Evolutionary conservation across 2,329 filamentous ascomycete genomes (phyloP).

Genomic region (Nothophoma quercina): DNA sequence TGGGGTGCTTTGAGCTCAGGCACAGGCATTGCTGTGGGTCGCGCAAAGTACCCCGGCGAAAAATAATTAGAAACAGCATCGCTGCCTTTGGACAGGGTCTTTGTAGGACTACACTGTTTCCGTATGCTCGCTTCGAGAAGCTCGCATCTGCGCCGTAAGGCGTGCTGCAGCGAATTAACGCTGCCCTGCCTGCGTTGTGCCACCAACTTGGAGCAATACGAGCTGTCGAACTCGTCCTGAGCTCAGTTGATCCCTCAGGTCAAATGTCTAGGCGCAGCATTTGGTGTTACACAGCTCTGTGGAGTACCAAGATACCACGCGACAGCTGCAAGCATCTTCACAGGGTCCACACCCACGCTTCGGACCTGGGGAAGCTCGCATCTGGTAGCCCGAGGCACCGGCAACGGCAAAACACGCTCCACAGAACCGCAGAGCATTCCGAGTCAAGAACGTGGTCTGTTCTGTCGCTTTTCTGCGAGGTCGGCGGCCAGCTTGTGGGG

Average conservation of each 20-base stretch:
- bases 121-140: slow-evolving; percentile 6
- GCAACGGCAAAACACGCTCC: slow-evolving; percentile 12
- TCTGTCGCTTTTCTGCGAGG: neutral
- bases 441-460: neutral
- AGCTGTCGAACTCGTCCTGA: neutral
- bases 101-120: slow-evolving; percentile 1
- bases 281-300: neutral
- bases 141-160: neutral
- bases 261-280: neutral
- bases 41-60: neutral
- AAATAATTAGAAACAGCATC: slow-evolving; percentile 1
- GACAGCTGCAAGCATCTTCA: neutral
- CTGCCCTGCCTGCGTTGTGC: neutral
- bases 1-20: neutral
- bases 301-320: neutral
- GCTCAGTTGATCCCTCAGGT: neutral
- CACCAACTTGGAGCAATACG: neutral
- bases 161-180: neutral
- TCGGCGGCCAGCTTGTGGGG: neutral
- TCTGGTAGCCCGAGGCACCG: slow-evolving; percentile 11
- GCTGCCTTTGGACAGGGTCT: slow-evolving; percentile 7
- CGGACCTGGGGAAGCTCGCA: slow-evolving; percentile 17
- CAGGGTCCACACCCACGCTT: neutral
- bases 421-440: slow-evolving; percentile 6
- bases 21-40: neutral